Base-by-base conservation (phyloP, 2,329 filamentous ascomycete genomes). In the Trichoderma koningii region DNA sequence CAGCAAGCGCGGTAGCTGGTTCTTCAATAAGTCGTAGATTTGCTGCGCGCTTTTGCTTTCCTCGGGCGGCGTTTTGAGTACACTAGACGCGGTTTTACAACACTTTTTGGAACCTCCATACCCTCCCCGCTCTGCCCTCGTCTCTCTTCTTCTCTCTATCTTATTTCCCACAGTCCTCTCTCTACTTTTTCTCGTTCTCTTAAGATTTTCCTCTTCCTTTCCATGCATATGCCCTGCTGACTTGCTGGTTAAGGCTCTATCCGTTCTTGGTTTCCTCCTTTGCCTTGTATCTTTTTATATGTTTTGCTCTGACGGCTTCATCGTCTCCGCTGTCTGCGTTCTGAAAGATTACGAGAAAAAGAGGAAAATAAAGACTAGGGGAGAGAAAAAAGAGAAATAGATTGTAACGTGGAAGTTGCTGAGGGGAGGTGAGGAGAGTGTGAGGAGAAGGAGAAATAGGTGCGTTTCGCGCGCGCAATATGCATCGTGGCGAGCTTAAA, bases 1-100 rank as follows among this genome's bases (percentile, higher is more conserved):
- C 70, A 83, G 79, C 78, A 91, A 91, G 84, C 83, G 89, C 72
- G 87, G 84, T 72, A 90, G 87, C 76, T 91, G 88, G 88, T 90
- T 90, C 80, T 90, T 89, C 77, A 87, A 88, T 77, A 87, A 88
- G 79, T 81, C 78, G 70, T 81, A 77, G 71, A 70, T 66, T 67
- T 66, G 63, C 53, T 42, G 23, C 21, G 55, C 21, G 44, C 23
- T 50, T 64, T 45, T 64, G 45, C 34, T 50, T 69, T 69, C 53
- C 52, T 51, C 19, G 68, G 70, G 68, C 69, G 71, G 64, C 71
- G 71, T 72, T 72, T 69, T 67, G 64, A 68, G 66, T 62, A 68
- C 63, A 66, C 60, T 63, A 63, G 60, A 66, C 55, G 55, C 56
- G 50, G 51, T 30, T 50, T 65, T 52, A 44, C 48, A 51, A 65